Conservation (phyloP, 2,329 filamentous ascomycete genomes). For the Neoascochyta sp. region DNA sequence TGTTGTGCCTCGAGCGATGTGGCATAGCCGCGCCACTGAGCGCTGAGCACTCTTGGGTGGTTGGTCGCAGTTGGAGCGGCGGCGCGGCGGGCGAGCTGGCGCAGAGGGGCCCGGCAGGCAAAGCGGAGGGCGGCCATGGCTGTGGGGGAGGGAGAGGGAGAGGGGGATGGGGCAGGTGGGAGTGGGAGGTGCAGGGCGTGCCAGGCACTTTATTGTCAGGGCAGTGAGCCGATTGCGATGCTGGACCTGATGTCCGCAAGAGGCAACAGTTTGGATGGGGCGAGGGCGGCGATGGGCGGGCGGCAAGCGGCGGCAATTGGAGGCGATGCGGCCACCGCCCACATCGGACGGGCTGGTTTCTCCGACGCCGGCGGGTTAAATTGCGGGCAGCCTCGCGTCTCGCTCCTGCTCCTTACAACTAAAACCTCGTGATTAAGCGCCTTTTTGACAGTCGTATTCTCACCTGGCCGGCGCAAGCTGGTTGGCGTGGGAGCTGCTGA, state of each 20-base stretch:
- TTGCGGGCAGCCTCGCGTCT: constrained; percentile 12
- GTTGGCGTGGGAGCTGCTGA: constrained; percentile 48
- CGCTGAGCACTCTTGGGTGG: constrained; percentile 30
- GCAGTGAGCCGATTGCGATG: constrained; percentile 12
- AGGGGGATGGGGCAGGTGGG: no score
- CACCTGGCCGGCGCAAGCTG: constrained; percentile 49
- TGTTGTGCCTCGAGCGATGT: constrained; percentile 48
- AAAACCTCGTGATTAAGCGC: constrained; percentile 76
- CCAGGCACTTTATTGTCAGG: constrained; percentile 19
- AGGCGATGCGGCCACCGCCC: constrained; percentile 4
- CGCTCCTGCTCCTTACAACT: constrained; percentile 61
- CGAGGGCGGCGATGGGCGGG: constrained; percentile 17
- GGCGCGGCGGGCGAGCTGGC: constrained; percentile 30
- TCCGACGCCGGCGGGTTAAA: constrained; percentile 18
- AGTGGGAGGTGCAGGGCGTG: constrained; percentile 10
- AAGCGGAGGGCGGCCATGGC: constrained; percentile 44
- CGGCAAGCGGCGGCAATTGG: constrained; percentile 7
- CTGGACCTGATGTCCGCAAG: constrained; percentile 22
- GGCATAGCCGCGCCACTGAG: constrained; percentile 40
- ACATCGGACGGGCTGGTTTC: constrained; percentile 5
- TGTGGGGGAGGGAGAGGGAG: no score
- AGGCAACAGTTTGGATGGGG: no score
- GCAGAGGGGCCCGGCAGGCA: constrained; percentile 39
- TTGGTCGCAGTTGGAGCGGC: constrained; percentile 26
- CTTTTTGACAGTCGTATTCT: constrained; percentile 54